Percentiles rank a stretch among this genome's conserved stretches.
Evolutionary conservation across 179 eudicot genomes (phyloP).

Genomic region (Gypsophila paniculata): DNA sequence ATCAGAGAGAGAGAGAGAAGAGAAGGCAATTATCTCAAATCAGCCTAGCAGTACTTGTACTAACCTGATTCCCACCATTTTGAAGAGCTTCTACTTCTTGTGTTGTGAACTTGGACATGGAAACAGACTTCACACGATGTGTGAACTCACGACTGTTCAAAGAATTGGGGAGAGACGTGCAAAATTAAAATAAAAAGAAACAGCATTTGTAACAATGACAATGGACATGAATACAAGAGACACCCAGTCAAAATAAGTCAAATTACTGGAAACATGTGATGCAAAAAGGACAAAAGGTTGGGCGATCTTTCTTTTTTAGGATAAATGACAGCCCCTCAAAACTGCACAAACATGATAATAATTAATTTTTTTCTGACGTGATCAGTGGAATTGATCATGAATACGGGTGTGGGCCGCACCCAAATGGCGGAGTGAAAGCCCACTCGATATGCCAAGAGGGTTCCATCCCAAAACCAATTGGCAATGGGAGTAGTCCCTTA

Average conservation of each 20-base stretch:
- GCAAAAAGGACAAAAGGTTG: neutral
- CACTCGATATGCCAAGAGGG: too few relatives aligned
- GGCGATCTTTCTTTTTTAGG: neutral
- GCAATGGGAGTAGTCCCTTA: too few relatives aligned
- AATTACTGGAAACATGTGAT: neutral
- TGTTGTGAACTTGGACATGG: constrained; percentile 88
- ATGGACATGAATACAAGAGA: constrained; percentile 1
- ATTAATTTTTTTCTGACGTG: neutral
- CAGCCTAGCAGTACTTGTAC: constrained; percentile 14
- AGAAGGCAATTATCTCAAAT: neutral
- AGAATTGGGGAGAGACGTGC: neutral
- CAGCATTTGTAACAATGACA: constrained; percentile 9
- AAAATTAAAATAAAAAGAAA: neutral
- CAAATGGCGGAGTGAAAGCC: too few relatives aligned
- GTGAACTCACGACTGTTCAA: constrained; percentile 88
- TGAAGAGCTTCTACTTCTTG: constrained; percentile 94
- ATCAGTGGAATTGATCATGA: neutral
- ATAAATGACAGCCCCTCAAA: neutral
- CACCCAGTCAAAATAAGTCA: neutral
- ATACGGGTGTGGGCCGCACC: too few relatives aligned
- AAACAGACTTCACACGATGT: constrained; percentile 96
- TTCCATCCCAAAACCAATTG: too few relatives aligned
- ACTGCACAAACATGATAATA: neutral
- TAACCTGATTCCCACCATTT: constrained; percentile 94
- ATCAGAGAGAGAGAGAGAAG: neutral